These are phyloP conservation scores for Noccaea bulbosa DNA, from an alignment of 345 rosid genomes.

Conservation along the genomic window DNA sequence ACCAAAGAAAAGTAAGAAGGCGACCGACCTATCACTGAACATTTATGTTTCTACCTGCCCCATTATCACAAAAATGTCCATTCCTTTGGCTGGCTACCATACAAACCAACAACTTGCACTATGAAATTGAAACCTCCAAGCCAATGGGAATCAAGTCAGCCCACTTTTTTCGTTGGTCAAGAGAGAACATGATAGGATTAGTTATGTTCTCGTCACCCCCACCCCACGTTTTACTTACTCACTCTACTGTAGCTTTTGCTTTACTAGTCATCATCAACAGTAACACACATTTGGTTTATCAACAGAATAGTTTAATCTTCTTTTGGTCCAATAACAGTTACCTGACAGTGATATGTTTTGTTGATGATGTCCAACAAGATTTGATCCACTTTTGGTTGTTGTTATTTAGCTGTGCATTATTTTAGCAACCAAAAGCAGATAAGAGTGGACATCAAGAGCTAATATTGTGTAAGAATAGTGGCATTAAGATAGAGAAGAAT, in stretches of 20 bases:
- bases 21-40: conserved; percentile 35
- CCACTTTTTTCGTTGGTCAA: conserved; percentile 31
- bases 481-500: conserved; percentile 35
- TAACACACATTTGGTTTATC: conserved; percentile 13
- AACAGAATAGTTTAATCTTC: conserved; percentile 10
- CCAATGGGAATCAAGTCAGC: conserved; percentile 43
- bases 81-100: conserved; percentile 42
- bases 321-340: conserved; percentile 8
- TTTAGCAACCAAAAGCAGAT: conserved; percentile 30
- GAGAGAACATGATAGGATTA: conserved; percentile 28
- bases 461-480: conserved; percentile 1
- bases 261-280: conserved; percentile 28
- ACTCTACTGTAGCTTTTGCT: conserved; percentile 20
- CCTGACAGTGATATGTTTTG: conserved; percentile 28
- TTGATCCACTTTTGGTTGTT: conserved; percentile 35
- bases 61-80: conserved; percentile 23
- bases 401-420: conserved; percentile 20
- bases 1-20: conserved; percentile 28
- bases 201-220: conserved; percentile 21
- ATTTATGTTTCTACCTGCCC: conserved; percentile 25
- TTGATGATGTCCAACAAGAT: conserved; percentile 14
- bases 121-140: conserved; percentile 35
- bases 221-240: conserved; percentile 21
- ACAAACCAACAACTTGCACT: conserved; percentile 37
- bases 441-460: conserved; percentile 28